Evolutionary conservation across 805 yeast genomes (phyloP).

Genomic region (Cyberlindnera maclurae): DNA sequence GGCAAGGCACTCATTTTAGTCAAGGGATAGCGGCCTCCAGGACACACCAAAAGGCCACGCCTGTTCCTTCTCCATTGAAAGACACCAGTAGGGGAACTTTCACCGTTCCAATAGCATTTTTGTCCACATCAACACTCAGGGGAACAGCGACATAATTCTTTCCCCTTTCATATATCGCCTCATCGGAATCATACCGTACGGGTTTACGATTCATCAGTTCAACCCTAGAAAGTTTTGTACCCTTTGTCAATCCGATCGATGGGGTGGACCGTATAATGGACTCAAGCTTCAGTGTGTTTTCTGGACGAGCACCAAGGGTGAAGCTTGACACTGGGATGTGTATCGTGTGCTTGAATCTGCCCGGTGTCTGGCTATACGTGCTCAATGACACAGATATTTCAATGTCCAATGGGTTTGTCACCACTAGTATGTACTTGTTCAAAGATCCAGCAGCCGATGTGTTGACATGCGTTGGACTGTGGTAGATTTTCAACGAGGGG

Average conservation of each 20-base stretch:
- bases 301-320: constrained; percentile 10
- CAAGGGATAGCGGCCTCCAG: constrained; percentile 3
- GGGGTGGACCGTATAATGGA: constrained; percentile 24
- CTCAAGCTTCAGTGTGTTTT: constrained; percentile 14
- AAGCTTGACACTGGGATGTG: constrained; percentile 17
- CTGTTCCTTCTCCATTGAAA: constrained; percentile 10
- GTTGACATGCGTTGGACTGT: constrained; percentile 2
- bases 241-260: constrained; percentile 21
- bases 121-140: constrained; percentile 3
- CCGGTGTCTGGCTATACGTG: constrained; percentile 5
- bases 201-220: constrained; percentile 25
- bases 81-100: constrained; percentile 21
- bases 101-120: neutral
- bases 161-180: constrained; percentile 16
- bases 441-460: neutral
- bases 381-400: constrained; percentile 12
- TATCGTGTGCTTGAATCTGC: constrained; percentile 1
- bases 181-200: constrained; percentile 6
- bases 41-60: constrained; percentile 19
- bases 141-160: constrained; percentile 26
- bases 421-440: constrained; percentile 4
- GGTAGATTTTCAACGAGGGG: constrained; percentile 12
- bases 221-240: constrained; percentile 24
- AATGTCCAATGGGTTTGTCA: constrained; percentile 15
- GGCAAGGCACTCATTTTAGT: no score